These are phyloP conservation scores for Metschnikowia orientalis DNA, from an alignment of 805 yeast species.

Conservation along the genomic window DNA sequence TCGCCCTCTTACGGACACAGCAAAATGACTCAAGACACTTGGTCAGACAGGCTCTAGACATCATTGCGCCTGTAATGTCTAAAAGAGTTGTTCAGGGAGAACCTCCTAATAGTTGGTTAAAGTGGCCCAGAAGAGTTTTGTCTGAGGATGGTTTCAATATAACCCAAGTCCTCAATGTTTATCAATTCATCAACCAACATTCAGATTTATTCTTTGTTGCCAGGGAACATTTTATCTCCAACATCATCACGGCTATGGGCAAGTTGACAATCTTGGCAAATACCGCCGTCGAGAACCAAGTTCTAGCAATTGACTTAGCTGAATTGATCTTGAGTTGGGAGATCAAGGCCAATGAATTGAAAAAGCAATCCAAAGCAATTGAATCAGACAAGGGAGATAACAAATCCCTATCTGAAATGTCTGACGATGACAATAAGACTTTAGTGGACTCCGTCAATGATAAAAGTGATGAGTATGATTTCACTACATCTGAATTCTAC, in stretches of 20 bases:
- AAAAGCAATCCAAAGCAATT: slow-evolving; percentile 6
- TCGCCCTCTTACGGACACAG: slow-evolving; percentile 78
- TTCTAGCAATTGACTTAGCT: slow-evolving; percentile 83
- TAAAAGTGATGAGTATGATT: slow-evolving; percentile 23
- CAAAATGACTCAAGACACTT: slow-evolving; percentile 79
- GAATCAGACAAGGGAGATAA: slow-evolving; percentile 1
- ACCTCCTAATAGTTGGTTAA: slow-evolving; percentile 69
- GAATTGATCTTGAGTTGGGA: slow-evolving; percentile 88
- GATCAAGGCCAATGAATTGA: slow-evolving; percentile 37
- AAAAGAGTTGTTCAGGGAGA: slow-evolving; percentile 55
- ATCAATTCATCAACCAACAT: slow-evolving; percentile 83
- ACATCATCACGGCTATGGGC: slow-evolving; percentile 88
- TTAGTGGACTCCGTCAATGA: slow-evolving; percentile 2
- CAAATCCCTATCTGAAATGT: slow-evolving; percentile 1
- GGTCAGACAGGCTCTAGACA: slow-evolving; percentile 82
- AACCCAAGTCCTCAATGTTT: slow-evolving; percentile 79
- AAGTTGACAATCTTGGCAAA: slow-evolving; percentile 75
- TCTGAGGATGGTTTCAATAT: slow-evolving; percentile 88
- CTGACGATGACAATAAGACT: slow-evolving; percentile 4
- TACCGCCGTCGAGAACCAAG: slow-evolving; percentile 76
- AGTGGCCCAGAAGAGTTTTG: slow-evolving; percentile 89
- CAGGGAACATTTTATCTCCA: slow-evolving; percentile 84
- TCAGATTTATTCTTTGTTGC: slow-evolving; percentile 80
- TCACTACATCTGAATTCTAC: slow-evolving; percentile 47
- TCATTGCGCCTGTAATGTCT: slow-evolving; percentile 83